Evolutionary conservation across 148 eudicot species (phyloP).

Genomic region (Vaccinium vitisidaea): DNA sequence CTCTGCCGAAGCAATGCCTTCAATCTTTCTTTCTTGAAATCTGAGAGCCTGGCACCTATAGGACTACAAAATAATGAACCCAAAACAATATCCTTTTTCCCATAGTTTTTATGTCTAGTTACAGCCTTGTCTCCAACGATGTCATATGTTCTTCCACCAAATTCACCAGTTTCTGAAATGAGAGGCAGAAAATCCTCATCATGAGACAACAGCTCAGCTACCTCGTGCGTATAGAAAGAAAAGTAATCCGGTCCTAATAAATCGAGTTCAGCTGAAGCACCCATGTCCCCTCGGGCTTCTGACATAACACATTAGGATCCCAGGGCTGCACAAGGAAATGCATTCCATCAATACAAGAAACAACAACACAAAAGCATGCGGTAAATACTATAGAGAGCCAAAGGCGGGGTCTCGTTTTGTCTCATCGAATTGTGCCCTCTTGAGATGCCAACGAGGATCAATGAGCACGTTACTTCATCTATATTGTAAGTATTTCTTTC

Average conservation of each 20-base stretch:
- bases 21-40: conserved; percentile 46
- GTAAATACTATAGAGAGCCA: not conserved
- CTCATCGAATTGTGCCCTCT: not conserved
- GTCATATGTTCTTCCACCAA: conserved; percentile 4
- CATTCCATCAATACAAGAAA: conserved; percentile 7
- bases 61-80: conserved; percentile 39
- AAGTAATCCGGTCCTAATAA: conserved; percentile 55
- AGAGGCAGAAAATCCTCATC: conserved; percentile 34
- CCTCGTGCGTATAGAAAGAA: conserved; percentile 50
- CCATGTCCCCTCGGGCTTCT: conserved; percentile 27
- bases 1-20: conserved; percentile 51
- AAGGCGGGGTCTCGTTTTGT: not conserved
- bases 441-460: not conserved
- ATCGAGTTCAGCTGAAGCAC: conserved; percentile 26
- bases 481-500: not conserved
- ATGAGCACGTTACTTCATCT: not conserved
- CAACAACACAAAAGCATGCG: conserved; percentile 2
- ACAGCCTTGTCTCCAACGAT: conserved; percentile 14
- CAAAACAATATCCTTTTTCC: conserved; percentile 21
- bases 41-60: conserved; percentile 43
- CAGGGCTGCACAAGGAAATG: conserved; percentile 13
- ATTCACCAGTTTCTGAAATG: conserved; percentile 24
- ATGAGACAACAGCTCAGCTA: conserved; percentile 39
- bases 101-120: conserved; percentile 4
- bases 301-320: conserved; percentile 34